A percentile compares a stretch with the other conserved stretches of the same genome.
phyloP scores from a whole-genome alignment of 2,329 filamentous ascomycete genomes.

The Alternaria brassicicola region DNA sequence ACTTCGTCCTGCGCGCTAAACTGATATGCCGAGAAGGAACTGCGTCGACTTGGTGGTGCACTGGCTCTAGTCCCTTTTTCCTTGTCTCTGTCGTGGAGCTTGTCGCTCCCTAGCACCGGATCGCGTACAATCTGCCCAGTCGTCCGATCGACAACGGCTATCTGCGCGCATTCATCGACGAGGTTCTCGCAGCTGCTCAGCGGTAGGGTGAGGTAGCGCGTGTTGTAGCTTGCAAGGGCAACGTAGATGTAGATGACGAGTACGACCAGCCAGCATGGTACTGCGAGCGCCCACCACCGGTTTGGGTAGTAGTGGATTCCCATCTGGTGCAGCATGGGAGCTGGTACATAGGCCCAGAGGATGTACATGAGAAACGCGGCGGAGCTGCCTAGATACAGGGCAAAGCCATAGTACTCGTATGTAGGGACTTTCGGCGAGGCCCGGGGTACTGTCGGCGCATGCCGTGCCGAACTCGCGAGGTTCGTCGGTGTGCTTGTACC shows the following conservation, averaged over 20 bases:
- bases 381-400: constrained; percentile 88
- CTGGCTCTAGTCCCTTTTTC: constrained; percentile 51
- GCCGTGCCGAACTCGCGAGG: constrained; percentile 64
- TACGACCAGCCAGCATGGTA: constrained; percentile 90
- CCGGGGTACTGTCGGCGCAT: constrained; percentile 72
- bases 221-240: constrained; percentile 89
- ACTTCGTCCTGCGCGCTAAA: constrained; percentile 52
- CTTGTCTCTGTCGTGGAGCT: constrained; percentile 34
- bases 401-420: constrained; percentile 99
- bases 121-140: constrained; percentile 63
- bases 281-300: constrained; percentile 94
- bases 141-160: constrained; percentile 76
- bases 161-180: constrained; percentile 85
- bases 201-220: constrained; percentile 82
- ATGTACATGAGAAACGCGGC: constrained; percentile 76
- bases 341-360: constrained; percentile 88
- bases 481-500: constrained; percentile 54
- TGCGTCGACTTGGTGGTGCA: constrained; percentile 44
- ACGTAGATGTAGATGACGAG: constrained; percentile 90
- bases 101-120: constrained; percentile 30
- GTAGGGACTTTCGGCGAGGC: constrained; percentile 95
- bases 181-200: constrained; percentile 83
- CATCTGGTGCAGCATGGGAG: constrained; percentile 87
- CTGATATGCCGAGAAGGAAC: constrained; percentile 42
- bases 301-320: constrained; percentile 98